Evolutionary conservation across 2,329 filamentous ascomycete species (phyloP), one percentile per base, ranked within the genome.

Genomic region (Phialocephala sp.): DNA sequence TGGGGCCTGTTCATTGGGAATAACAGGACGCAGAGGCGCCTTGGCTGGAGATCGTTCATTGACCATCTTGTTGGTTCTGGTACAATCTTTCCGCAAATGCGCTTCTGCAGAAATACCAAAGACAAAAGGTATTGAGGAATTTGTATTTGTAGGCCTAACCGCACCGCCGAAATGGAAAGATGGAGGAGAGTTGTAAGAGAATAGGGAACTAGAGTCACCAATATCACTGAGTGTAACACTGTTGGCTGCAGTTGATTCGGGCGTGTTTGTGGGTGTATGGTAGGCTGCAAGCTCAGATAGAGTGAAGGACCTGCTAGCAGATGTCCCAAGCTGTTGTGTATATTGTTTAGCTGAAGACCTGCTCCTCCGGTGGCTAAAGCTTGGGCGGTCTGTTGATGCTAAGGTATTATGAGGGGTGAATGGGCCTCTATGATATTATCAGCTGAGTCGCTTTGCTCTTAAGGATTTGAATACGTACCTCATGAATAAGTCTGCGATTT

Each of bases 21-120:
- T 67, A 35, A 68, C 66, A 41, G 73, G 65, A 12, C 66, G 65
- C 11, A 73, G 62, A 39, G 71, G 68, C 4, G 65, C 72, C 68
- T 76, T 77, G 27, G 72, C 73, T 65, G 75, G 74, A 52, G 71
- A 73, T 70, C 72, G 65, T 68, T 77, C 75, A 57, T 75, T 76
- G 55, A 76, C 75, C 75, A 77, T 77, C 41, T 66, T 72, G 65
- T 52, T 64, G 45, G 41, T 27, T 6, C 55, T 58, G n/a, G 20
- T 8, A 35, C 52, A 62, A 14, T 15, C 8, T 37, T 62, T 36
- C 5, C 24, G 12, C 22, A 27, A 43, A 39, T 2, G 36, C 22
- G 43, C 35, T 32, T 68, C 62, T 54, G 68, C 56, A 18, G 65
- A 65, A 63, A 63, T 62, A 11, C 68, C 68, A 52, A 68, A 72